A percentile compares a stretch with the other conserved stretches of the same genome.
Evolutionary conservation across 1,284 basidiomycete species (phyloP).

Genomic region (Erythrobasidium hasegawianum): DNA sequence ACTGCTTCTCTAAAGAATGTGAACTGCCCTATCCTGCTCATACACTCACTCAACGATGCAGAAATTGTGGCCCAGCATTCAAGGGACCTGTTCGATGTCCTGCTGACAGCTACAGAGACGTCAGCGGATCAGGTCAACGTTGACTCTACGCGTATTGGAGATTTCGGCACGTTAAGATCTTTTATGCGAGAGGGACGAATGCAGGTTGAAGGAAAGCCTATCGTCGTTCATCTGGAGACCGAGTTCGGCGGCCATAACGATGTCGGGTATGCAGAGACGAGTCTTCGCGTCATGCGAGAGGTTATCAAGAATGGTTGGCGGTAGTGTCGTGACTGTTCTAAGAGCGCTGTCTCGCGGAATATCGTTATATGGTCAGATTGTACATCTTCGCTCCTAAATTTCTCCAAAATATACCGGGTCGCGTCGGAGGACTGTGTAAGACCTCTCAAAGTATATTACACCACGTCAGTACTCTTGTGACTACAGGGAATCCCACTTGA

Average conservation of each 20-base stretch:
- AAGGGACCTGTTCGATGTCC: slow-evolving; percentile 61
- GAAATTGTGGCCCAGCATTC: slow-evolving; percentile 77
- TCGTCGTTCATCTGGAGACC: slow-evolving; percentile 14
- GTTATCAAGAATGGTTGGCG: neutral
- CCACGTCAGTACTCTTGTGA: too few relatives aligned
- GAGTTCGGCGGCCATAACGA: slow-evolving; percentile 16
- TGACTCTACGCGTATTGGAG: neutral
- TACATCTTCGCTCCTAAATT: too few relatives aligned
- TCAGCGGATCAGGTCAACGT: neutral
- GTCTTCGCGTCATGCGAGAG: slow-evolving; percentile 12
- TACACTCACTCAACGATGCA: slow-evolving; percentile 74
- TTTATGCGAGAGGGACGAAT: neutral
- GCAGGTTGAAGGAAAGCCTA: neutral
- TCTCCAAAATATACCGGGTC: too few relatives aligned
- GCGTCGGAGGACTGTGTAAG: too few relatives aligned
- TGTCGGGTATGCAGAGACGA: slow-evolving; percentile 22
- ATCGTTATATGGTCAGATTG: too few relatives aligned
- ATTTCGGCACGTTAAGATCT: neutral
- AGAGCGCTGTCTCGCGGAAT: too few relatives aligned
- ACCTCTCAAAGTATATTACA: too few relatives aligned
- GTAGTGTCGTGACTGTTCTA: too few relatives aligned
- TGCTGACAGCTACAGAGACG: neutral
- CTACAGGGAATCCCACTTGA: too few relatives aligned
- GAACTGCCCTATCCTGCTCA: slow-evolving; percentile 66
- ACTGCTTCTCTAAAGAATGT: slow-evolving; percentile 59